These are phyloP conservation scores for Mariannaea elegans DNA, from an alignment of 2,329 filamentous ascomycete genomes.

Conservation along the genomic window DNA sequence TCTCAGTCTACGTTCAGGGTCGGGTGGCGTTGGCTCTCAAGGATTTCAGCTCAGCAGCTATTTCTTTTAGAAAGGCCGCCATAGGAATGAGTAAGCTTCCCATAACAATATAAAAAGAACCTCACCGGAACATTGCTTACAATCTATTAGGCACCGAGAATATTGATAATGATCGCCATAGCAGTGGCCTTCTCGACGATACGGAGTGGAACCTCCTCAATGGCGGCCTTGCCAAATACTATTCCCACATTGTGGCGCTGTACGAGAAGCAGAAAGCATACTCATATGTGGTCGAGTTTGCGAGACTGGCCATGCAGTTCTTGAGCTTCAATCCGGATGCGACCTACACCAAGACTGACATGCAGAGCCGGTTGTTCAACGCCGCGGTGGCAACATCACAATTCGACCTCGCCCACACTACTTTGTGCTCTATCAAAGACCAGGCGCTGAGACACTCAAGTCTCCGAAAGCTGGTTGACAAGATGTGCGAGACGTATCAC, in stretches of 20 bases:
- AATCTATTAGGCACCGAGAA: conserved; percentile 53
- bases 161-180: conserved; percentile 61
- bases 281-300: conserved; percentile 86
- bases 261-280: conserved; percentile 82
- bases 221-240: conserved; percentile 83
- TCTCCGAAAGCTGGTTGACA: conserved; percentile 74
- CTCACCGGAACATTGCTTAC: conserved; percentile 37
- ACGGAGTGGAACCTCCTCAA: conserved; percentile 76
- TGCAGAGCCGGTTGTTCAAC: conserved; percentile 85
- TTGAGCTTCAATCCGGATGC: conserved; percentile 44
- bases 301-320: conserved; percentile 77
- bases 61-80: conserved; percentile 83
- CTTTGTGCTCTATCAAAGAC: conserved; percentile 77
- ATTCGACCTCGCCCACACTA: conserved; percentile 84
- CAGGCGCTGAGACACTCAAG: conserved; percentile 75
- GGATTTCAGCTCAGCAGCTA: conserved; percentile 76
- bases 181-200: conserved; percentile 75
- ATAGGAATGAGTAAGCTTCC: conserved; percentile 78
- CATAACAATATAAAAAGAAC: too few relatives aligned
- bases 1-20: conserved; percentile 84
- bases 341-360: conserved; percentile 67
- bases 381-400: conserved; percentile 81
- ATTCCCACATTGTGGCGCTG: conserved; percentile 83
- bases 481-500: conserved; percentile 74
- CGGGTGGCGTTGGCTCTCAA: conserved; percentile 78